phyloP scores from a whole-genome alignment of 2,329 filamentous ascomycete species.

The Gremmenia infestans region DNA sequence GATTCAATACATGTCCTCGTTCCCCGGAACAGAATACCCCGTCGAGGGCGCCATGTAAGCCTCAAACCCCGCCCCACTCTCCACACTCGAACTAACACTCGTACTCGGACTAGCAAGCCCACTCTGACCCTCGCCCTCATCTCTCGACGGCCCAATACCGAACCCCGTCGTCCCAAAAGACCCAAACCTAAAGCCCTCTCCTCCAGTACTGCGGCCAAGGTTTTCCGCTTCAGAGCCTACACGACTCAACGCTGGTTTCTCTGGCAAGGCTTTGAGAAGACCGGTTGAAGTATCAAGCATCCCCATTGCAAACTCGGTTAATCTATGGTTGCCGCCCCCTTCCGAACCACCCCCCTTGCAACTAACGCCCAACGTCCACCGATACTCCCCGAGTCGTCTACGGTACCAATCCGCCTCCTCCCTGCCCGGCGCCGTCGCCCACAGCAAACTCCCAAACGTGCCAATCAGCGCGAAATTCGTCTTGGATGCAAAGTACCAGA shows the following conservation, averaged over 20 bases:
- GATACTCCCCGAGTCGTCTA: slow-evolving; percentile 77
- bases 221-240: slow-evolving; percentile 33
- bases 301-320: slow-evolving; percentile 69
- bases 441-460: slow-evolving; percentile 85
- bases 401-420: slow-evolving; percentile 95
- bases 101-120: slow-evolving; percentile 31
- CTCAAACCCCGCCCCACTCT: slow-evolving; percentile 16
- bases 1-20: not conserved
- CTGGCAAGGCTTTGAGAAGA: slow-evolving; percentile 62
- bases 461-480: slow-evolving; percentile 93
- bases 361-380: slow-evolving; percentile 88
- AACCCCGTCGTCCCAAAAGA: slow-evolving; percentile 18
- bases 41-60: slow-evolving; percentile 9
- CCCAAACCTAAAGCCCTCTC: slow-evolving; percentile 20
- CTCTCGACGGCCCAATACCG: slow-evolving; percentile 22
- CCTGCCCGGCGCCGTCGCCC: slow-evolving; percentile 79
- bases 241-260: slow-evolving; percentile 63
- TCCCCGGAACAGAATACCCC: not conserved
- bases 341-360: slow-evolving; percentile 46
- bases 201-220: slow-evolving; percentile 13
- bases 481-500: slow-evolving; percentile 87
- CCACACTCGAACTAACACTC: slow-evolving; percentile 28
- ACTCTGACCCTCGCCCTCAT: slow-evolving; percentile 20
- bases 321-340: slow-evolving; percentile 45
- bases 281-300: slow-evolving; percentile 70